Base-by-base conservation (phyloP, 345 rosid species). In the Hibiscus mutabilis region DNA sequence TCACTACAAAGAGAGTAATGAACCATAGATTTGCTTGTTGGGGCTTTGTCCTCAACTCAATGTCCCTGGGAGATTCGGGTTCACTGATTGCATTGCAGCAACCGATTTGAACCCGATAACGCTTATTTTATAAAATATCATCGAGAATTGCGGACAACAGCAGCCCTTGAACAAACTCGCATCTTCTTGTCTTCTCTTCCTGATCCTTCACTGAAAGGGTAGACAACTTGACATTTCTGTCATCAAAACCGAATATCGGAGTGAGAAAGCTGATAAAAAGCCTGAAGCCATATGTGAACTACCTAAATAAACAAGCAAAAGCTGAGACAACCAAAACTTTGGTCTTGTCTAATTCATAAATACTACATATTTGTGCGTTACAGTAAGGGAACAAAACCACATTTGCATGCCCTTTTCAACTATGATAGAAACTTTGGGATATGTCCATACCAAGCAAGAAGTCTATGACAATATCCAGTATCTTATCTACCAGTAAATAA, bases 131-230 rank as follows among this genome's bases (percentile, higher is more conserved):
- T 73, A 79, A 88, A 42, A 75, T 72, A 14, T 86, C 89, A 14
- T 85, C 84, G 40, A 86, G 80, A 80, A 90, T 70, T 74, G 82
- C 80, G 72, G 99, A 92, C 80, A 82, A 72, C 71, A 95, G 67
- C 65, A 95, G 83, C 79, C 90, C 96, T 81, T 86, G 80, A 25
- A 84, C 86, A 68, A 91, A 94, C 79, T 86, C 84, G 11, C 88
- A 84, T 64, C 88, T 84, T 71, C 82, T 88, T 18, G 84, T 74
- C 84, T 86, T 94, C 84, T 90, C 95, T 71, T 84, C 85, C 70
- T 85, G 88, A 80, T 94, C 97, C 85, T 94, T 84, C 22, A 75
- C 73, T 0, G 97, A 91, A 70, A 90, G 78, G 0, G 92, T 90
- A 9, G 84, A 19, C 24, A 82, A 61, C 75, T 61, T 78, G n/a